Evolutionary conservation across 768 basidiomycete genomes (phyloP).

Genomic region (Podaxis rugospora): DNA sequence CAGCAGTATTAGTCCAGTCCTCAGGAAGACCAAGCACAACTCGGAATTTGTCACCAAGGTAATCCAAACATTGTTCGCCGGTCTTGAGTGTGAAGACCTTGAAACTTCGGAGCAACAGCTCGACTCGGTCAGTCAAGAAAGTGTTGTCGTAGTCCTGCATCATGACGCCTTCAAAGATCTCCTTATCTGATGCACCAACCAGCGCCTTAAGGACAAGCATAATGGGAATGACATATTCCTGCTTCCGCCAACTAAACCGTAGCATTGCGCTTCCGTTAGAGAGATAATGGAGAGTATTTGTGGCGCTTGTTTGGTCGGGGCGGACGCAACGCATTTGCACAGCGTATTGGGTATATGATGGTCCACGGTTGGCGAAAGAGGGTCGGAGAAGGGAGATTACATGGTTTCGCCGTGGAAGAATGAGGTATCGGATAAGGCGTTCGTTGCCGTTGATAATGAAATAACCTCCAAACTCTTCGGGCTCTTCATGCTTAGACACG

Average conservation of each 20-base stretch:
- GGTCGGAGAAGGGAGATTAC: conserved; percentile 90
- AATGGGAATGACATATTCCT: conserved; percentile 97
- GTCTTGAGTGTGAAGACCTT: conserved; percentile 88
- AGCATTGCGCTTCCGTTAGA: conserved; percentile 96
- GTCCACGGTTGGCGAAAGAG: conserved; percentile 88
- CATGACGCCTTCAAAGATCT: conserved; percentile 93
- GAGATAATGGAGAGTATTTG: conserved; percentile 97
- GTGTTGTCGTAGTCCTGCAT: conserved; percentile 98
- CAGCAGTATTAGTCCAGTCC: conserved; percentile 81
- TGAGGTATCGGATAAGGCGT: conserved; percentile 95
- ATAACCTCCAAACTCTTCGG: conserved; percentile 98
- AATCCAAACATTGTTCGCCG: conserved; percentile 88
- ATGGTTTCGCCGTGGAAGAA: conserved; percentile 93
- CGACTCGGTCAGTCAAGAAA: conserved; percentile 95
- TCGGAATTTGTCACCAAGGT: conserved; percentile 94
- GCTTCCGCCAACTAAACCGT: conserved; percentile 94
- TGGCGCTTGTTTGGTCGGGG: conserved; percentile 87
- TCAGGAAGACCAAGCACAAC: conserved; percentile 89
- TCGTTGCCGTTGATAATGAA: conserved; percentile 99
- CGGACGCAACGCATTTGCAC: conserved; percentile 95
- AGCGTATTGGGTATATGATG: conserved; percentile 90
- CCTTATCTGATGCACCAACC: conserved; percentile 86
- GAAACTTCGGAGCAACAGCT: conserved; percentile 90
- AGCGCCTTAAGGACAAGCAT: conserved; percentile 96
- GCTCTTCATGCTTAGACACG: conserved; percentile 88